Percentiles rank a stretch among this genome's conserved stretches.
These are phyloP conservation scores for Claviceps paspali DNA, from an alignment of 2,329 filamentous ascomycete genomes.

Conservation along the genomic window DNA sequence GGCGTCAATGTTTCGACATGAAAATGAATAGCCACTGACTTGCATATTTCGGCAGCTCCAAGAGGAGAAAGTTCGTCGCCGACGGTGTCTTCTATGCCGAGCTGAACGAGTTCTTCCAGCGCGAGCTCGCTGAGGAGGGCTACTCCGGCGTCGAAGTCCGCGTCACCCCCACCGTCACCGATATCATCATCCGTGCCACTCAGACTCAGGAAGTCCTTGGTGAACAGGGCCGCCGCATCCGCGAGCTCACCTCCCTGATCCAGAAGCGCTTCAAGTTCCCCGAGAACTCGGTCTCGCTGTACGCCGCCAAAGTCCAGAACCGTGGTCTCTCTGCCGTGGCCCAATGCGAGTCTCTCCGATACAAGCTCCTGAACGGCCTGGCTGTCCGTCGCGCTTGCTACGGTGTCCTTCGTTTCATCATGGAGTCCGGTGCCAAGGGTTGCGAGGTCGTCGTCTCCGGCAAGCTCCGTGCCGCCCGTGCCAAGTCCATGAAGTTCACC, in stretches of 20 bases:
- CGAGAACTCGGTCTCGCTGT: constrained; percentile 99
- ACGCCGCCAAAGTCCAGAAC: constrained; percentile 99
- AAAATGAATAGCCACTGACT: constrained; percentile 3
- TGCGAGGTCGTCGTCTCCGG: constrained; percentile 99
- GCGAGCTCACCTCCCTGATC: constrained; percentile 99
- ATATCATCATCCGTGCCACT: constrained; percentile 99
- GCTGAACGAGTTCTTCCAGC: constrained; percentile 99
- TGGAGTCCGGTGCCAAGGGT: constrained; percentile 99
- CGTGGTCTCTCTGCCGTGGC: constrained; percentile 98
- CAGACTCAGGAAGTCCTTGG: constrained; percentile 99
- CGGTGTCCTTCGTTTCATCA: constrained; percentile 99
- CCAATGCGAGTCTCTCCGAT: constrained; percentile 99
- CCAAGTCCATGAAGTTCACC: constrained; percentile 99
- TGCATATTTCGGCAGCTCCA: constrained; percentile 44
- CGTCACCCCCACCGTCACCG: constrained; percentile 98
- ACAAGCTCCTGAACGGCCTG: constrained; percentile 99
- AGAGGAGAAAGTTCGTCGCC: constrained; percentile 87
- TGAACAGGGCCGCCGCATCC: constrained; percentile 99
- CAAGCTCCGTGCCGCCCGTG: constrained; percentile 96
- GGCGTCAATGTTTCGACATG: neutral
- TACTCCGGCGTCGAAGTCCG: constrained; percentile 99
- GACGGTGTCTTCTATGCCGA: constrained; percentile 99
- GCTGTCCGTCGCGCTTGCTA: constrained; percentile 98
- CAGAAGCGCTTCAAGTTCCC: constrained; percentile 99
- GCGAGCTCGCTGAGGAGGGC: constrained; percentile 98